A percentile compares a stretch with the other conserved stretches of the same genome.
Evolutionary conservation across 1,139 yeast genomes (phyloP).

Genomic region (Scheffersomyces quercinus): DNA sequence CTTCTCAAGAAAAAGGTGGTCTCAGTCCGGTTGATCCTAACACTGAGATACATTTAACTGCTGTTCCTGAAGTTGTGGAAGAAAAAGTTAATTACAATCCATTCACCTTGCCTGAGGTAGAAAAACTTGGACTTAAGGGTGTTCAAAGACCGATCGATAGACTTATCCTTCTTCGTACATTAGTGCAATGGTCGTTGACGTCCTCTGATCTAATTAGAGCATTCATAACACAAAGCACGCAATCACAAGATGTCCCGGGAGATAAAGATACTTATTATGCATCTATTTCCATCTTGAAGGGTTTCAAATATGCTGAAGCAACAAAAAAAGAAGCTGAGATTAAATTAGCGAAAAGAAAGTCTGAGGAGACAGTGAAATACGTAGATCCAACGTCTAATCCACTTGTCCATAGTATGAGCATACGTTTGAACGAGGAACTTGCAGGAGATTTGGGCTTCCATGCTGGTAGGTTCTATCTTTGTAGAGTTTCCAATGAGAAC

Average conservation of each 20-base stretch:
- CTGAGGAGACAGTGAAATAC: slow-evolving; percentile 31
- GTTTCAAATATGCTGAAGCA: slow-evolving; percentile 34
- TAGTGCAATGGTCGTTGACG: slow-evolving; percentile 51
- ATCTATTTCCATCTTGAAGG: slow-evolving; percentile 40
- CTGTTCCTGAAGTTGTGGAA: slow-evolving; percentile 16
- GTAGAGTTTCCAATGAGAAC: slow-evolving; percentile 39
- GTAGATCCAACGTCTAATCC: slow-evolving; percentile 48
- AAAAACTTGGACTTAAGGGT: slow-evolving; percentile 44
- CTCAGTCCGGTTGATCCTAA: slow-evolving; percentile 37
- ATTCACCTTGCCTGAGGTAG: slow-evolving; percentile 39
- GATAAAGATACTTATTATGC: slow-evolving; percentile 48
- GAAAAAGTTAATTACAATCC: slow-evolving; percentile 28
- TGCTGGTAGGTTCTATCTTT: slow-evolving; percentile 47
- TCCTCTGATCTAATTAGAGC: slow-evolving; percentile 45
- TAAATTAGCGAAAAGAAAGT: slow-evolving; percentile 29
- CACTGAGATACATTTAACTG: slow-evolving; percentile 9
- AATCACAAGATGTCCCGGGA: slow-evolving; percentile 44
- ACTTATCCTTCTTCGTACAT: slow-evolving; percentile 43
- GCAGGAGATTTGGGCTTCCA: slow-evolving; percentile 50
- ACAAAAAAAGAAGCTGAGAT: slow-evolving; percentile 33
- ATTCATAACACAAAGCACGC: slow-evolving; percentile 30
- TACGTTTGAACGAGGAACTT: slow-evolving; percentile 41
- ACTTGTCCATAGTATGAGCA: slow-evolving; percentile 33
- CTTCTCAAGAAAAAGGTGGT: slow-evolving; percentile 15
- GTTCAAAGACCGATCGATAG: slow-evolving; percentile 45